Conservation (phyloP, 768 basidiomycete species). For the Lactarius sp. region DNA sequence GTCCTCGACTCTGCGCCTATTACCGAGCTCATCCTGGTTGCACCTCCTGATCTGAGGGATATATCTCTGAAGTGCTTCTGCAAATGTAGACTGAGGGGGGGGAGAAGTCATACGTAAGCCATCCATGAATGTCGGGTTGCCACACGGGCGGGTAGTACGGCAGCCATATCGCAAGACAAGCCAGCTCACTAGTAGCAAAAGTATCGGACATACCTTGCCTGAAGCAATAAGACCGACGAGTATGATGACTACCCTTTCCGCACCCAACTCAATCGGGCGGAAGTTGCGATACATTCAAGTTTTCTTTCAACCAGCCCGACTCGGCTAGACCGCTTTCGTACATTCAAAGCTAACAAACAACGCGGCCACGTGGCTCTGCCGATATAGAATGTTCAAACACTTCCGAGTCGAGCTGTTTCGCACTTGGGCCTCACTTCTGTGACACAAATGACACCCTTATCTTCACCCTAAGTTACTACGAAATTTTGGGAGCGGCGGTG, state of each 20-base stretch:
- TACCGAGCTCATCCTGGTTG: conserved; percentile 78
- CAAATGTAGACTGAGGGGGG: conserved; percentile 52
- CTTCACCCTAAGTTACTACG: conserved; percentile 7
- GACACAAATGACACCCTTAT: conserved; percentile 23
- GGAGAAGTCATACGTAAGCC: conserved; percentile 31
- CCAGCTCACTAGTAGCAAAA: background rate
- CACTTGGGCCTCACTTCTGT: conserved; percentile 17
- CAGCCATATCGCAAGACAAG: background rate
- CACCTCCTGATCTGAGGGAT: conserved; percentile 63
- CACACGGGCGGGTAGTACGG: background rate
- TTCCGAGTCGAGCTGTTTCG: conserved; percentile 17
- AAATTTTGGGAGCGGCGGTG: conserved; percentile 12
- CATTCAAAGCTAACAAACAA: conserved; percentile 2
- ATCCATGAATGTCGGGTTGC: background rate
- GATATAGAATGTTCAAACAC: conserved; percentile 22
- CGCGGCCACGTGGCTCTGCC: conserved; percentile 23
- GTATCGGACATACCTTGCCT: conserved; percentile 7
- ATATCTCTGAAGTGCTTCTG: conserved; percentile 57
- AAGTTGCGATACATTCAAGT: conserved; percentile 9
- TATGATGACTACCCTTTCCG: conserved; percentile 23
- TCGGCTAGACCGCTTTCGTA: conserved; percentile 11
- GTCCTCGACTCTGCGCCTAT: conserved; percentile 58
- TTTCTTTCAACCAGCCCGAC: conserved; percentile 22
- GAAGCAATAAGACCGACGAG: conserved; percentile 5
- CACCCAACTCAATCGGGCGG: background rate